phyloP scores from a whole-genome alignment of 1,284 basidiomycete species.

The Ustilago loliicola region DNA sequence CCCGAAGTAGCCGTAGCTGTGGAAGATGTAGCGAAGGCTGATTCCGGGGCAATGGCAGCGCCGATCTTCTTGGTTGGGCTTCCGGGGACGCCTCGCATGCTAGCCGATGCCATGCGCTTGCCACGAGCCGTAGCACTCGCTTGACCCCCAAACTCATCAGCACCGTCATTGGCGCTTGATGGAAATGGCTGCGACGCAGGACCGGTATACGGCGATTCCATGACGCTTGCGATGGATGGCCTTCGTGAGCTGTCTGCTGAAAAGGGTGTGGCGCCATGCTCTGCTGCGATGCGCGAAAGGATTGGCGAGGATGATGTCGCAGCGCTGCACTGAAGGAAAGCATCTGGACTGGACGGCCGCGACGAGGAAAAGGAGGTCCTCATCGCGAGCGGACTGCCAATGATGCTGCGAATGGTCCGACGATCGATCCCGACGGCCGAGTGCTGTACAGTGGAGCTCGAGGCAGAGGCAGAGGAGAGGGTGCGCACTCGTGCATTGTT shows the following conservation, averaged over 20 bases:
- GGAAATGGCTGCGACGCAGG: conserved; percentile 2
- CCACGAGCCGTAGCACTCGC: background rate
- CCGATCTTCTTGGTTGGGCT: conserved; percentile 17
- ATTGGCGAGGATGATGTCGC: background rate
- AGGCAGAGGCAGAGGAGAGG: conserved; percentile 16
- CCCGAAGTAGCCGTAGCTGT: background rate
- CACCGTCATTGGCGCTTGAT: background rate
- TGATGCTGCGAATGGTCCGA: conserved; percentile 13
- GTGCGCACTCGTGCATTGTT: conserved; percentile 7
- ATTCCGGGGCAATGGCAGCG: background rate
- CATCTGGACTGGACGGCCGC: conserved; percentile 17
- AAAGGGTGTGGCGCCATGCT: background rate
- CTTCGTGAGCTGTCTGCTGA: background rate
- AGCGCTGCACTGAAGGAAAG: background rate
- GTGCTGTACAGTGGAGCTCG: conserved; percentile 6
- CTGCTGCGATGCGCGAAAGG: conserved; percentile 3
- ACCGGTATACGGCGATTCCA: conserved; percentile 11
- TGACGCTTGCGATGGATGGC: conserved; percentile 18
- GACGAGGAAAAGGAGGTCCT: conserved; percentile 10
- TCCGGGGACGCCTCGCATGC: conserved; percentile 32
- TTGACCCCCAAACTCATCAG: background rate
- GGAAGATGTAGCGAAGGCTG: background rate
- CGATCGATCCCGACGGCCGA: conserved; percentile 11
- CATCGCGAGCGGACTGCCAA: conserved; percentile 25
- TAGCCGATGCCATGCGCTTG: conserved; percentile 22